These are phyloP conservation scores for Geotrichum restrictum DNA, from an alignment of 1,139 yeast species.

Conservation along the genomic window DNA sequence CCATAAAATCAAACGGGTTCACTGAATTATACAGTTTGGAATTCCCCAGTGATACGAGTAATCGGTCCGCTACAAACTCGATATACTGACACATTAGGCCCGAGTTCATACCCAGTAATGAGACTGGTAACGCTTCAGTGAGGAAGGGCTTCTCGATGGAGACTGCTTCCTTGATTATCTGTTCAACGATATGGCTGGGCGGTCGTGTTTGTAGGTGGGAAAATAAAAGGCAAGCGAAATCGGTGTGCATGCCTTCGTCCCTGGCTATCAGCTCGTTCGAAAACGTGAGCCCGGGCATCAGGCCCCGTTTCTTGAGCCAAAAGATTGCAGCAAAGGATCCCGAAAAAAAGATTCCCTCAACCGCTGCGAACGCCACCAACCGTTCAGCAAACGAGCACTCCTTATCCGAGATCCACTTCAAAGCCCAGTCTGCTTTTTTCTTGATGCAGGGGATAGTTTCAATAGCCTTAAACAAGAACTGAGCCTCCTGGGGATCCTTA, in stretches of 20 bases:
- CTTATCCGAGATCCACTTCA: constrained; percentile 88
- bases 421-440: constrained; percentile 97
- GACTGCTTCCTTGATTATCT: constrained; percentile 91
- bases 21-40: constrained; percentile 78
- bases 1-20: constrained; percentile 98
- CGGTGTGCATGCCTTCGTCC: constrained; percentile 98
- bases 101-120: constrained; percentile 88
- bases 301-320: constrained; percentile 95
- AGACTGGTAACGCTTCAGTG: constrained; percentile 86
- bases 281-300: constrained; percentile 96
- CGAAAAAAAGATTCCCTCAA: constrained; percentile 96
- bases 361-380: constrained; percentile 96
- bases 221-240: constrained; percentile 91
- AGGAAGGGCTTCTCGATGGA: constrained; percentile 87
- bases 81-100: constrained; percentile 93
- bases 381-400: constrained; percentile 91
- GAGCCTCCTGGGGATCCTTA: constrained; percentile 90
- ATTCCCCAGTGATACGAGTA: constrained; percentile 84
- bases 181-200: constrained; percentile 66
- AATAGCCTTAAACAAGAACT: constrained; percentile 85
- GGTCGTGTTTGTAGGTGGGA: constrained; percentile 91
- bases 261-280: constrained; percentile 94
- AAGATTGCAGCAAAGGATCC: constrained; percentile 96
- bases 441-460: constrained; percentile 90
- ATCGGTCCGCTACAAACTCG: constrained; percentile 93